Evolutionary conservation across 306 rosid species (phyloP).

Genomic region (Quercus berberidifolia): DNA sequence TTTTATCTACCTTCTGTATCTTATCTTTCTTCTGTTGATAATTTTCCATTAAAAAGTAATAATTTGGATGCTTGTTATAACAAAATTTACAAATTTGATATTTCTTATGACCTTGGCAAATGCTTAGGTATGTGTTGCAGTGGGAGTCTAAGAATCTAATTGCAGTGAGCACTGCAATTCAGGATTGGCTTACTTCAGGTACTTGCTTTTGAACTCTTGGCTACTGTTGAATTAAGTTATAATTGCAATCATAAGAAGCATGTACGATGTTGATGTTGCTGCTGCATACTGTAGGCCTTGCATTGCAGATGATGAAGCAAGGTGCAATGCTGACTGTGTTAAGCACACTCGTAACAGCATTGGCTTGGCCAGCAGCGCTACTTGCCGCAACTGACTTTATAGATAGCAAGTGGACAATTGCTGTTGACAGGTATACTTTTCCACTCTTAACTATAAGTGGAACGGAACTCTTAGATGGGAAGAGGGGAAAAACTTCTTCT

Average conservation of each 20-base stretch:
- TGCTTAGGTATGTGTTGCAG: conserved; percentile 50
- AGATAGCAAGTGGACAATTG: conserved; percentile 71
- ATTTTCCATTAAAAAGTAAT: neutral
- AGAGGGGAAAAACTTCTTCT: neutral
- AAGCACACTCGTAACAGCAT: conserved; percentile 52
- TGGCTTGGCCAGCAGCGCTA: conserved; percentile 67
- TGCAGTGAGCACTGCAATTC: conserved; percentile 60
- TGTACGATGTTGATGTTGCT: conserved; percentile 4
- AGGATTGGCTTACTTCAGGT: conserved; percentile 65
- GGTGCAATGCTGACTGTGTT: conserved; percentile 73
- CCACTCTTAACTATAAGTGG: neutral
- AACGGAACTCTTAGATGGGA: neutral
- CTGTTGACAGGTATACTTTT: conserved; percentile 49
- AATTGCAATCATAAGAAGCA: conserved; percentile 3
- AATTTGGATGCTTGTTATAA: conserved; percentile 12
- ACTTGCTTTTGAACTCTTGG: conserved; percentile 22
- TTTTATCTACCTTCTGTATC: conserved; percentile 17
- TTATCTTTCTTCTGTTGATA: neutral
- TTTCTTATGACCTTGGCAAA: conserved; percentile 25
- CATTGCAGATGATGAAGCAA: conserved; percentile 38
- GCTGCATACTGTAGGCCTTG: conserved; percentile 35
- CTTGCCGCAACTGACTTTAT: conserved; percentile 53
- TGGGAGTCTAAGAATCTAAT: conserved; percentile 55
- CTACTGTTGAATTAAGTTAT: conserved; percentile 2
- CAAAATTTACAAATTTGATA: conserved; percentile 15